Conservation (phyloP, 768 basidiomycete genomes). For the Hysterangium stoloniferum region DNA sequence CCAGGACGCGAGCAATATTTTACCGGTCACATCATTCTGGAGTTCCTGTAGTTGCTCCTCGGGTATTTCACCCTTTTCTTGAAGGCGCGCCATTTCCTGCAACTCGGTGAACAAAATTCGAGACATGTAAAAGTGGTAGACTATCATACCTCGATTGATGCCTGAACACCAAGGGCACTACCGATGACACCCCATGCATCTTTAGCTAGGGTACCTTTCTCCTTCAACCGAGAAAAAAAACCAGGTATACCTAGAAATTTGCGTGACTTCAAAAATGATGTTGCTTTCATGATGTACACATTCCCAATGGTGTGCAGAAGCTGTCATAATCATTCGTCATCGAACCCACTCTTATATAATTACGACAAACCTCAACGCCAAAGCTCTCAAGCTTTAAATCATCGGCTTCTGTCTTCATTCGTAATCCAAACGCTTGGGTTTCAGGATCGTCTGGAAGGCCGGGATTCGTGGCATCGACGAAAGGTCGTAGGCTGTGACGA, state of each 20-base stretch:
- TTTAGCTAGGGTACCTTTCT: conserved; percentile 88
- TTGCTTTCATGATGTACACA: conserved; percentile 90
- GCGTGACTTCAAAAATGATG: conserved; percentile 83
- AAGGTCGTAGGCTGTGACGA: conserved; percentile 51
- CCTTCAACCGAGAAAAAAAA: conserved; percentile 90
- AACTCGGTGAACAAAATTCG: background rate
- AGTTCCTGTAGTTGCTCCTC: conserved; percentile 82
- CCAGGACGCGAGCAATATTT: conserved; percentile 97
- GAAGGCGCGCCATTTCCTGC: conserved; percentile 85
- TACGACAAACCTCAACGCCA: conserved; percentile 73
- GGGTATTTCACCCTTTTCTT: conserved; percentile 78
- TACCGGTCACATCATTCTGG: conserved; percentile 91
- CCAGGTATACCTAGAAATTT: conserved; percentile 89
- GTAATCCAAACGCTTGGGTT: conserved; percentile 67
- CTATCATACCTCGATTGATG: conserved; percentile 6
- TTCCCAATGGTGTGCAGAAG: conserved; percentile 85
- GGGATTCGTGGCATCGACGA: conserved; percentile 83
- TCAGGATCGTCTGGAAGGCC: conserved; percentile 78
- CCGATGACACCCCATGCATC: conserved; percentile 97
- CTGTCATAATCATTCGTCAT: conserved; percentile 27
- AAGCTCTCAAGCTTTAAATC: conserved; percentile 97
- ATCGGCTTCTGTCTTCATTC: conserved; percentile 78
- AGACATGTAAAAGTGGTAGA: background rate
- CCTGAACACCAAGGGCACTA: conserved; percentile 45
- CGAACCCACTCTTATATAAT: background rate